These are phyloP conservation scores for Globisporangium takayamanum DNA, from an alignment of 352 stramenopile species.

Conservation along the genomic window DNA sequence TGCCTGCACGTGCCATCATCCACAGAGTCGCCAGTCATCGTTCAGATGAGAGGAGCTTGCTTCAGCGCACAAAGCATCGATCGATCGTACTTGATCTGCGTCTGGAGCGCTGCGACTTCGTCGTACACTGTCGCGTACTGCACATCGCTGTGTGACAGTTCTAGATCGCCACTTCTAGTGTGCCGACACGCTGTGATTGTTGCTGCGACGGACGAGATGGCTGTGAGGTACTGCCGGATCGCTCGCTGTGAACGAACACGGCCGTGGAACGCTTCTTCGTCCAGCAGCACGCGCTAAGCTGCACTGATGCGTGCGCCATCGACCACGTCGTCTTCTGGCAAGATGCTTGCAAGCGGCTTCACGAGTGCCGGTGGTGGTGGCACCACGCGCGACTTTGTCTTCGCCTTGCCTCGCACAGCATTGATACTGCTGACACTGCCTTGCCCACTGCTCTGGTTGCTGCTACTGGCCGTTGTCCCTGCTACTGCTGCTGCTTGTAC, in stretches of 20 bases:
- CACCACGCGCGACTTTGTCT: constrained; percentile 3
- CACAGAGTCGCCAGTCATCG: not conserved
- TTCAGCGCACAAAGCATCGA: too few species aligned
- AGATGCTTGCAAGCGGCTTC: constrained; percentile 40
- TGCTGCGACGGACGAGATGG: not conserved
- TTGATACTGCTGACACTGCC: not conserved
- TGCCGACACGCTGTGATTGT: not conserved
- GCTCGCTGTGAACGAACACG: constrained; percentile 12
- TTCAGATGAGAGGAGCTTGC: not conserved
- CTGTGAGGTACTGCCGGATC: constrained; percentile 8
- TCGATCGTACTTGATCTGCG: constrained; percentile 18
- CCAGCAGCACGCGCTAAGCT: constrained; percentile 25
- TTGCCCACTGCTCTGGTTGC: not conserved
- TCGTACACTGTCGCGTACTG: constrained; percentile 19
- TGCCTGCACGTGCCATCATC: not conserved
- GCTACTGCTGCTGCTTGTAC: constrained; percentile 2
- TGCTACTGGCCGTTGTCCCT: not conserved
- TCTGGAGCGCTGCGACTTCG: constrained; percentile 17
- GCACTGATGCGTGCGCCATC: constrained; percentile 28
- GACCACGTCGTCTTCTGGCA: constrained; percentile 37
- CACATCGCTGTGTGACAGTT: not conserved
- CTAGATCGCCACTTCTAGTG: not conserved
- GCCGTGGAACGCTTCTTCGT: constrained; percentile 51
- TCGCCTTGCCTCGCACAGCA: not conserved
- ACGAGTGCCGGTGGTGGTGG: constrained; percentile 23